These are phyloP conservation scores for Talaromyces marneffei DNA, from an alignment of 2,329 filamentous ascomycete species.

Conservation along the genomic window DNA sequence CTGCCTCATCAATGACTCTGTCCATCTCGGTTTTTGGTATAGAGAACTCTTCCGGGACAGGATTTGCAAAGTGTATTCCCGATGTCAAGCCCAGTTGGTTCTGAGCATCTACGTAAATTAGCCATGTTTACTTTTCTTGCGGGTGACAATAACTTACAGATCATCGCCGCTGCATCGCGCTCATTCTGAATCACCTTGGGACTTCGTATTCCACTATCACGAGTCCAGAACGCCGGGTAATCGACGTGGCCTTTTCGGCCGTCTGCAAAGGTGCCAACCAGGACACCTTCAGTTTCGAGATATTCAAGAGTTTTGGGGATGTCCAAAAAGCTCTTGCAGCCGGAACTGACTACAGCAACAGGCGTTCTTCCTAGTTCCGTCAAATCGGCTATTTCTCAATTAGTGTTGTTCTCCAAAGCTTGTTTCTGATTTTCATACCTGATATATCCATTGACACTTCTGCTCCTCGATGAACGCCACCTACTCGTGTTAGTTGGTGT, in stretches of 20 bases:
- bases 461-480: constrained; percentile 86
- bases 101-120: constrained; percentile 56
- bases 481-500: constrained; percentile 24
- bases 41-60: constrained; percentile 64
- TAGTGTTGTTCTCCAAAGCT: background rate
- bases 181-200: constrained; percentile 70
- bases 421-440: constrained; percentile 21
- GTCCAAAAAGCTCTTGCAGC: constrained; percentile 94
- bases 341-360: constrained; percentile 80
- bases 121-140: background rate
- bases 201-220: constrained; percentile 77
- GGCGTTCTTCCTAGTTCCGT: constrained; percentile 87
- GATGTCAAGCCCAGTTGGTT: constrained; percentile 65
- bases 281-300: constrained; percentile 64
- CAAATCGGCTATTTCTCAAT: constrained; percentile 60
- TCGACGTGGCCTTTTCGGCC: constrained; percentile 66
- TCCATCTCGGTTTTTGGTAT: constrained; percentile 69
- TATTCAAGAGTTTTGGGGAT: constrained; percentile 83
- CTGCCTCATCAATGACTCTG: constrained; percentile 60
- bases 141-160: constrained; percentile 48
- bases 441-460: constrained; percentile 88
- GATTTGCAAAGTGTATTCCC: constrained; percentile 83
- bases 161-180: constrained; percentile 80
- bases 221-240: constrained; percentile 88
- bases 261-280: constrained; percentile 85